These are phyloP conservation scores for Neopestalotiopsis clavispora DNA, from an alignment of 2,329 filamentous ascomycete genomes.

Conservation along the genomic window DNA sequence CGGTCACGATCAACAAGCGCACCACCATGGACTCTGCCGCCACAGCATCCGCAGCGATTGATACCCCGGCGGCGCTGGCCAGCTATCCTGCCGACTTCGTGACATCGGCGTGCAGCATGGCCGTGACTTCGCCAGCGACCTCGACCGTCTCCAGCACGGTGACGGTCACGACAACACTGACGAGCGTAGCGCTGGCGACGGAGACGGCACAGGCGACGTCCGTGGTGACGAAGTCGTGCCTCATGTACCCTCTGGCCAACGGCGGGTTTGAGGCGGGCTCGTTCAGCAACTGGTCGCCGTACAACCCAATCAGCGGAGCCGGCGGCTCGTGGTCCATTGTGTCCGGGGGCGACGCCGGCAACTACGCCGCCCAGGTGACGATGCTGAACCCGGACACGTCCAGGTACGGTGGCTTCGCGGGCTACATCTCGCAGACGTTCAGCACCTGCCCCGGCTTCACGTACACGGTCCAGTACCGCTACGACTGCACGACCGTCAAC, in stretches of 20 bases:
- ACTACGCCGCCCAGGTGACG: constrained; percentile 3
- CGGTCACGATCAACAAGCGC: background rate
- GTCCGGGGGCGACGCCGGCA: background rate
- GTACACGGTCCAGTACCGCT: background rate
- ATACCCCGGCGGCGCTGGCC: background rate
- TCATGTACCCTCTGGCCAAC: background rate
- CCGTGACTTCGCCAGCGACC: constrained; percentile 1
- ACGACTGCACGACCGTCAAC: constrained; percentile 9
- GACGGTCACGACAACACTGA: background rate
- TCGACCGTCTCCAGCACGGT: constrained; percentile 11
- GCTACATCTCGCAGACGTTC: background rate
- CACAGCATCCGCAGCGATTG: background rate
- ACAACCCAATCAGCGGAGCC: constrained; percentile 3
- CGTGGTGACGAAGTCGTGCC: background rate
- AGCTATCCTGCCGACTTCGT: constrained; percentile 2
- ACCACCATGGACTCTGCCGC: background rate
- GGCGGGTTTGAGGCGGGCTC: background rate
- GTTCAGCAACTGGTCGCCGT: background rate
- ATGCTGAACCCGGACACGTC: constrained; percentile 7
- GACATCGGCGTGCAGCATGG: constrained; percentile 3
- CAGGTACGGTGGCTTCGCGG: background rate
- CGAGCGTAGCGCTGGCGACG: constrained; percentile 2
- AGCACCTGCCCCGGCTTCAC: constrained; percentile 2
- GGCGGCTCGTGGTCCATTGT: background rate
- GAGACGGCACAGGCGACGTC: background rate